Evolutionary conservation across 225 moss, liverwort and hornwort genomes (phyloP).

Genomic region (Marchantia polymorpha): DNA sequence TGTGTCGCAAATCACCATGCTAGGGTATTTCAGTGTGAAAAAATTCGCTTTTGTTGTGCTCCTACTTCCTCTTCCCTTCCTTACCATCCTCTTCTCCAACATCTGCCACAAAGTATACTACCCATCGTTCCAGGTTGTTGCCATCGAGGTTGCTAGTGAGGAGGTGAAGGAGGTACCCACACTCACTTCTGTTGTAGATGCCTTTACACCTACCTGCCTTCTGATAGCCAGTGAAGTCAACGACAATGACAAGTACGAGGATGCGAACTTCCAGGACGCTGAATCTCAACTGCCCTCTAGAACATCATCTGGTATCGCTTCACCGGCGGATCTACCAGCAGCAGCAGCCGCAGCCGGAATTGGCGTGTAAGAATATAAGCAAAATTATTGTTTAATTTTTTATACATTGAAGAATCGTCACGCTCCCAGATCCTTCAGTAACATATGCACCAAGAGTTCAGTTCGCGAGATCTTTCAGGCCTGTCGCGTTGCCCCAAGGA

Average conservation of each 20-base stretch:
- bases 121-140: slow-evolving; percentile 50
- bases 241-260: slow-evolving; percentile 30
- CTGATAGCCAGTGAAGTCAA: neutral
- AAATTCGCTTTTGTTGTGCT: slow-evolving; percentile 52
- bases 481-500: neutral
- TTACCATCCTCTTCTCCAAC: slow-evolving; percentile 47
- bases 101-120: slow-evolving; percentile 62
- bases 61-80: slow-evolving; percentile 42
- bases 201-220: slow-evolving; percentile 29
- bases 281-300: slow-evolving; percentile 42
- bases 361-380: neutral
- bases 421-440: neutral
- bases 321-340: slow-evolving; percentile 23
- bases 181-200: slow-evolving; percentile 35
- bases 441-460: neutral
- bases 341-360: neutral
- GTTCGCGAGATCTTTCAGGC: slow-evolving; percentile 10
- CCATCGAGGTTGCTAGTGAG: slow-evolving; percentile 55
- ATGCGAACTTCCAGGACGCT: slow-evolving; percentile 37
- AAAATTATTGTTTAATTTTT: neutral
- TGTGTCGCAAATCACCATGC: slow-evolving; percentile 60
- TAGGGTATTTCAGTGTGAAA: slow-evolving; percentile 58
- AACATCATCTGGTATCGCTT: slow-evolving; percentile 42
- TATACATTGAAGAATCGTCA: neutral
- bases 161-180: slow-evolving; percentile 38